Evolutionary conservation across 441 rosid species (phyloP).

Genomic region (Syzygium malaccense): DNA sequence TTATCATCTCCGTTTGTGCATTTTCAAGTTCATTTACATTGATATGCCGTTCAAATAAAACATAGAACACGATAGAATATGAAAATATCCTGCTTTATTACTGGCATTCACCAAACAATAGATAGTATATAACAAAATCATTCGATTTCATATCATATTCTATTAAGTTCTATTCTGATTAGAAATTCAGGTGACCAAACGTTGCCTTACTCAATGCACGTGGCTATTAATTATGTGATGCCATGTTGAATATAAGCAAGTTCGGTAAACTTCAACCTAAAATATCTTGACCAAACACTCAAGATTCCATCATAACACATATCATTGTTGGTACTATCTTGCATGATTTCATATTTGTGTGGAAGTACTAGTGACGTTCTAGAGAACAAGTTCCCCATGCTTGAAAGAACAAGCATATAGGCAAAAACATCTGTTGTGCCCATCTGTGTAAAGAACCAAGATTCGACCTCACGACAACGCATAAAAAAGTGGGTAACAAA

Average conservation of each 20-base stretch:
- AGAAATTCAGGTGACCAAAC: too few relatives aligned
- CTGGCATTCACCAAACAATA: too few relatives aligned
- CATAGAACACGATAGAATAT: too few relatives aligned
- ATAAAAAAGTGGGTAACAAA: background rate
- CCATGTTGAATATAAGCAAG: background rate
- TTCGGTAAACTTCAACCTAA: background rate
- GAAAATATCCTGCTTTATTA: too few relatives aligned
- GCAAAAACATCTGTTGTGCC: background rate
- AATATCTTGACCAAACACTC: accelerated
- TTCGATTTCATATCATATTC: too few relatives aligned
- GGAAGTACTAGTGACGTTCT: background rate
- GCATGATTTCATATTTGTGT: background rate
- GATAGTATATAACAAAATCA: too few relatives aligned
- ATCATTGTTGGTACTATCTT: background rate
- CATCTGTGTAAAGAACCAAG: background rate
- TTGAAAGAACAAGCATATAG: background rate
- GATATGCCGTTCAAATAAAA: too few relatives aligned
- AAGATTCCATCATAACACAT: background rate
- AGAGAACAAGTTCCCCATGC: background rate
- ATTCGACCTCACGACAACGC: background rate
- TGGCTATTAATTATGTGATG: background rate
- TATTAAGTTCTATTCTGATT: too few relatives aligned
- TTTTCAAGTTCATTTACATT: too few relatives aligned
- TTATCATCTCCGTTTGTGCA: too few relatives aligned
- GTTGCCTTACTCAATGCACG: background rate